These are phyloP conservation scores for Talaromyces sp. DNA, from an alignment of 2,329 filamentous ascomycete genomes.

Conservation along the genomic window DNA sequence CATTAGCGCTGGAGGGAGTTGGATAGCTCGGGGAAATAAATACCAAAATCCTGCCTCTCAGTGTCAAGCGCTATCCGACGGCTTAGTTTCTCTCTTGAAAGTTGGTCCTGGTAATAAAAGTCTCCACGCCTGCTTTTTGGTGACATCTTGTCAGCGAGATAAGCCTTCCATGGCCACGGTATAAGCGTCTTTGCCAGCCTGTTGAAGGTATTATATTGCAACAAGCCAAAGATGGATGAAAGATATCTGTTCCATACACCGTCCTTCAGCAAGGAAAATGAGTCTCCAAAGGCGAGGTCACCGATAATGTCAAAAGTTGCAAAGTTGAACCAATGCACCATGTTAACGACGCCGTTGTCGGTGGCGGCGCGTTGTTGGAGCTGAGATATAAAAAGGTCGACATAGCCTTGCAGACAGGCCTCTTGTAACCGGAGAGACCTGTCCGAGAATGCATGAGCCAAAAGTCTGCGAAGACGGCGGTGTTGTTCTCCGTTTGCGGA, in stretches of 20 bases:
- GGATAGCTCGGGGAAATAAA: neutral
- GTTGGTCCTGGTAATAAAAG: slow-evolving; percentile 13
- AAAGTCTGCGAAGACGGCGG: slow-evolving; percentile 19
- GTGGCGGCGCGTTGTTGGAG: slow-evolving; percentile 13
- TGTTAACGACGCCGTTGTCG: slow-evolving; percentile 17
- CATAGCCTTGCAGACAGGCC: slow-evolving; percentile 13
- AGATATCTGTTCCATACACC: slow-evolving; percentile 5
- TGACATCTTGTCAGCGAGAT: neutral
- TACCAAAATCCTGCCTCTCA: slow-evolving; percentile 16
- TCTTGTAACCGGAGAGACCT: slow-evolving; percentile 21
- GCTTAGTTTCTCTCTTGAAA: slow-evolving; percentile 13
- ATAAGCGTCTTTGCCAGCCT: neutral
- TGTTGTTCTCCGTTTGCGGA: slow-evolving; percentile 18
- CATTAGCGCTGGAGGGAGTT: neutral
- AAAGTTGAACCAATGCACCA: slow-evolving; percentile 31
- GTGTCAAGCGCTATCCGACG: slow-evolving; percentile 9
- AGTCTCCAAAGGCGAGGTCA: slow-evolving; percentile 36
- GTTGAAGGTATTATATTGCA: slow-evolving; percentile 9
- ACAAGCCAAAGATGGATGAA: neutral
- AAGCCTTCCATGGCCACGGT: neutral
- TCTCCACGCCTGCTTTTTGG: slow-evolving; percentile 11
- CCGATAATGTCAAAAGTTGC: slow-evolving; percentile 39
- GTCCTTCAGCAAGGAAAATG: slow-evolving; percentile 22
- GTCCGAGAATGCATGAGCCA: slow-evolving; percentile 28
- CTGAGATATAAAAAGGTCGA: slow-evolving; percentile 21